phyloP scores from a whole-genome alignment of 2,329 filamentous ascomycete genomes.

The Colletotrichum sp. region DNA sequence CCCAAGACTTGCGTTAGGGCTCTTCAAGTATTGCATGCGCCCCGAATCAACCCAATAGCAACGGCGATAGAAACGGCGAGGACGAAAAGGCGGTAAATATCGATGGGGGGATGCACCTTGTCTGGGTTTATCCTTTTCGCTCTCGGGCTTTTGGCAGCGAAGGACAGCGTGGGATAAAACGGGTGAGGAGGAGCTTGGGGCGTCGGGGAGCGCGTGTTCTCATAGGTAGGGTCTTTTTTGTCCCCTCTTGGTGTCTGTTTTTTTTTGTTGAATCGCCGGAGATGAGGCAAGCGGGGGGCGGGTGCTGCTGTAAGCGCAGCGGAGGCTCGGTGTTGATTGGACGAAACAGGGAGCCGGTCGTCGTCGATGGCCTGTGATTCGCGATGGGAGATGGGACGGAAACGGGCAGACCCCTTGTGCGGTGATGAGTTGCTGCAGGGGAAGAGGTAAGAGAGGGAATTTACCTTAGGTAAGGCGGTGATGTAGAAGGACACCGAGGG shows the following conservation, averaged over 20 bases:
- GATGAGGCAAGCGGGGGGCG: neutral
- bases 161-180: neutral
- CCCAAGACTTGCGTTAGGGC: neutral
- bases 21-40: neutral
- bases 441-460: neutral
- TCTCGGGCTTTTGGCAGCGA: neutral
- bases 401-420: neutral
- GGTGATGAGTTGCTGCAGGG: constrained; percentile 4
- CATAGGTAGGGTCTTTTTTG: neutral
- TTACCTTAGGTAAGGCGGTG: neutral
- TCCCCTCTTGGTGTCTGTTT: neutral
- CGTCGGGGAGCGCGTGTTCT: neutral
- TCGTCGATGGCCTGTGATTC: neutral
- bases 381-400: neutral
- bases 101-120: neutral
- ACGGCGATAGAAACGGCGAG: neutral
- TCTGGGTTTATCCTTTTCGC: neutral
- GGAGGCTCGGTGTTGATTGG: neutral
- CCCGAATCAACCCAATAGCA: constrained; percentile 1
- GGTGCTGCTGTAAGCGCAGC: neutral
- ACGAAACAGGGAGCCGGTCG: neutral
- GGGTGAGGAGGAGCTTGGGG: constrained; percentile 18
- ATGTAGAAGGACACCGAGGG: neutral
- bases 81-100: constrained; percentile 20
- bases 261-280: constrained; percentile 21